Percentiles rank a stretch among this genome's conserved stretches.
Evolutionary conservation across 495 filamentous ascomycete species (phyloP).

Genomic region (Penicillium salamii): DNA sequence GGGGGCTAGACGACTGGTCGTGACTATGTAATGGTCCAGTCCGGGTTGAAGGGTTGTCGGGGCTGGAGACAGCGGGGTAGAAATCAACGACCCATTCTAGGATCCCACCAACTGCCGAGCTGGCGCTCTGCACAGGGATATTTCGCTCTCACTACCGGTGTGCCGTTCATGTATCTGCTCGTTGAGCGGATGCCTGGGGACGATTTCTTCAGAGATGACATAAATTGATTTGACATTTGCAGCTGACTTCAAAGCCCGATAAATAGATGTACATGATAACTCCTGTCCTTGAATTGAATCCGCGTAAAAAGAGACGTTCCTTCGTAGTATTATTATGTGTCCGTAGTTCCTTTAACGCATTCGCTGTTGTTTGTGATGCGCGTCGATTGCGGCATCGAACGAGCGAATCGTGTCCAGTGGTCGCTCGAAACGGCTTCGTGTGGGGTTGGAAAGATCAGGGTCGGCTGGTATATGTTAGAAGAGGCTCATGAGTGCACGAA

Average conservation of each 20-base stretch:
- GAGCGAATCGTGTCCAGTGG: conserved; percentile 89
- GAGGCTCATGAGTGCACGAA: background rate
- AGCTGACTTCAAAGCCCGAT: background rate
- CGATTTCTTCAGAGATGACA: no score
- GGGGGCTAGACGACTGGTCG: no score
- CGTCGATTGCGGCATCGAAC: conserved; percentile 88
- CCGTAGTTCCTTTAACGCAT: conserved; percentile 5
- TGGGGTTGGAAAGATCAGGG: conserved; percentile 56
- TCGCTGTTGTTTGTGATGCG: conserved; percentile 26
- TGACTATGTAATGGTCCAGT: no score
- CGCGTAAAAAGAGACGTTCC: conserved; percentile 9
- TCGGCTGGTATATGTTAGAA: conserved; percentile 27
- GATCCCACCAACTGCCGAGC: no score
- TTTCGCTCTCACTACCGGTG: no score
- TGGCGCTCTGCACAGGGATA: no score
- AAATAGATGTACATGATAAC: conserved; percentile 13
- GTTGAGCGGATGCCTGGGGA: no score
- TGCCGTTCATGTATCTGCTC: no score
- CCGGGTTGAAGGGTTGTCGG: no score
- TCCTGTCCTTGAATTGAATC: conserved; percentile 3
- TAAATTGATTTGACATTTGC: background rate
- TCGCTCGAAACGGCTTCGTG: conserved; percentile 79
- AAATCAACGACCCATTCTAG: no score
- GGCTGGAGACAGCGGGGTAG: no score
- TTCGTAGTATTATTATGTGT: conserved; percentile 7